Base-by-base conservation (phyloP, 2,329 filamentous ascomycete species). In the Trichoderma hamatum region DNA sequence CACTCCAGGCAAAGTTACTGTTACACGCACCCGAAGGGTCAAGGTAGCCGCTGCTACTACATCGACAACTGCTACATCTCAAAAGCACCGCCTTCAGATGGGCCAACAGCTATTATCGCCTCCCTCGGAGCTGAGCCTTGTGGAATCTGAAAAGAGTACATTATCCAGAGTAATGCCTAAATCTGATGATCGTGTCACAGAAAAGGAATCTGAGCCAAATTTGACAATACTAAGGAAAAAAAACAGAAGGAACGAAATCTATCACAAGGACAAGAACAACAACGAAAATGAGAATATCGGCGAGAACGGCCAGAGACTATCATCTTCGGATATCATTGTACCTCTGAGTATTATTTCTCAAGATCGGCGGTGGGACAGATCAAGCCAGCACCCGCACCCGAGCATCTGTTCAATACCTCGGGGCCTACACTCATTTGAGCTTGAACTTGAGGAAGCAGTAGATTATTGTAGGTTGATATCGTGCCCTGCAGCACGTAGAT, bases 1-100 rank as follows among this genome's bases (percentile, higher is more conserved):
- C 4, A 74, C 78, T 19, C 79, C 79, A 1, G 80, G 80, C 2
- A 78, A 72, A 61, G 76, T 81, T 5, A 76, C 75, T 36, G 24
- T 46, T 11, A 43, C 65, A 7, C 56, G 65, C 3, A 30, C 21
- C 28, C 65, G 55, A n/a, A 68, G 49, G 11, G n/a, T 30, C 16
- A 62, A 24, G 56, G 54, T 46, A 5, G 24, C 30, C 16, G 10
- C 59, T 9, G 46, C 16, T 9, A 19, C 59, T 3, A 3, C 43
- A 7, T 19, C 10, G 28, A 32, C 19, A 0, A 0, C 59, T 19
- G 30, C 56, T 9, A 11, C 56, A 16, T 10, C n/a, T 43, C 61
- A 55, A 21, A 64, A 43, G 21, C 19, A 24, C 16, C 49, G 21
- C 21, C 9, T 7, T 13, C 46, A 34, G 26, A 52, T 2, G 13